These are phyloP conservation scores for Crithidia expoeki DNA, from an alignment of 208 protist genomes.

Conservation along the genomic window DNA sequence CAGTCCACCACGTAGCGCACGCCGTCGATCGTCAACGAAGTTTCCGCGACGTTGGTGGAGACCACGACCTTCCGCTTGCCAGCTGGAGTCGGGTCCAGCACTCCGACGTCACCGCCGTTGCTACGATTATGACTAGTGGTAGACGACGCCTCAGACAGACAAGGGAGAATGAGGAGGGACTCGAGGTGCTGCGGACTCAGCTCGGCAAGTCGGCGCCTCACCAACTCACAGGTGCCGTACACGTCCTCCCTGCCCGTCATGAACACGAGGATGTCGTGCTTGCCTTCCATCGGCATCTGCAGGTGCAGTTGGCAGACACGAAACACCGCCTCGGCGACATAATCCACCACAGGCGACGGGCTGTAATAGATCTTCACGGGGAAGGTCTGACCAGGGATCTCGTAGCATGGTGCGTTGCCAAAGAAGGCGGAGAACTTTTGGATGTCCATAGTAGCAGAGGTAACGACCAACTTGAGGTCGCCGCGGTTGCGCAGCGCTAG, in stretches of 20 bases:
- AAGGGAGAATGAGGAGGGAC: constrained; percentile 90
- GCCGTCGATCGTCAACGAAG: constrained; percentile 99
- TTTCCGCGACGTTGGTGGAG: constrained; percentile 99
- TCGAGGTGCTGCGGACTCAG: constrained; percentile 93
- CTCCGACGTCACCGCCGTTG: constrained; percentile 57
- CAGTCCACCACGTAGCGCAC: constrained; percentile 96
- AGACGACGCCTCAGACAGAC: constrained; percentile 93
- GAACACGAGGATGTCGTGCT: constrained; percentile 98
- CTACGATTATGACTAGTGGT: background rate
- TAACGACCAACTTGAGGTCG: constrained; percentile 99
- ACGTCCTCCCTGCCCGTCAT: constrained; percentile 98
- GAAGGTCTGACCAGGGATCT: constrained; percentile 97
- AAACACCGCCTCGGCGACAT: constrained; percentile 82
- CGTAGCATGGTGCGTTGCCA: constrained; percentile 94
- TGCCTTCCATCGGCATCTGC: constrained; percentile 75
- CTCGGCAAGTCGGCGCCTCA: constrained; percentile 88
- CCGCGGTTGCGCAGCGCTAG: constrained; percentile 71
- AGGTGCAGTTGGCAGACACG: constrained; percentile 89
- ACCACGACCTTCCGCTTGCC: constrained; percentile 98
- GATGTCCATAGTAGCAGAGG: constrained; percentile 99
- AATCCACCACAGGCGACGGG: constrained; percentile 83
- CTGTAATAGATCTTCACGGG: constrained; percentile 83
- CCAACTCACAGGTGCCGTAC: constrained; percentile 88
- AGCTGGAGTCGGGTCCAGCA: constrained; percentile 96
- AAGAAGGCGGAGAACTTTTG: constrained; percentile 98